phyloP scores from a whole-genome alignment of 768 basidiomycete genomes.

The Amanita molliuscula region DNA sequence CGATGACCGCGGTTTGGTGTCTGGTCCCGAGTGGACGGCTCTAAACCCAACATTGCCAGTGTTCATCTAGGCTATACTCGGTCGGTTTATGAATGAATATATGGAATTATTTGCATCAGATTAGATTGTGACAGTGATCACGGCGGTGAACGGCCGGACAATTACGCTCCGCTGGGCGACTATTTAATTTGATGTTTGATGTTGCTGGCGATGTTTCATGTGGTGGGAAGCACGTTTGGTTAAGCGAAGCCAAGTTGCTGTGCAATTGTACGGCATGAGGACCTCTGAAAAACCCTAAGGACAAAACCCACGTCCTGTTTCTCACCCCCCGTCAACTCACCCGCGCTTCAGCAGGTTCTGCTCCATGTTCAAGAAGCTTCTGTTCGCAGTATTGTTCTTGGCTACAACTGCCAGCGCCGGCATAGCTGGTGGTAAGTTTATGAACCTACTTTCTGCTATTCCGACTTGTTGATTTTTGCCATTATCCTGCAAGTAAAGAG shows the following conservation, averaged over 20 bases:
- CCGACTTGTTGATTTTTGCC: neutral
- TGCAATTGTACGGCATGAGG: too few species aligned
- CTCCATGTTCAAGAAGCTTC: neutral
- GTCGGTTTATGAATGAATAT: neutral
- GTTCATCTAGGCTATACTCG: constrained; percentile 38
- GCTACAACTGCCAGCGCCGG: neutral
- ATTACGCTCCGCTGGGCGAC: too few species aligned
- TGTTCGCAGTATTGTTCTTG: neutral
- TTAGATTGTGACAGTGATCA: neutral
- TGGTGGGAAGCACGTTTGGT: too few species aligned
- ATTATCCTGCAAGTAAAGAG: too few species aligned
- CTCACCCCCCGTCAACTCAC: neutral
- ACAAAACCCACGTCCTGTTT: too few species aligned
- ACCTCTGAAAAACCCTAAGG: too few species aligned
- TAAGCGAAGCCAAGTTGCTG: too few species aligned
- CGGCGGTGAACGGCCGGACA: too few species aligned
- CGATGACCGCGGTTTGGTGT: constrained; percentile 63
- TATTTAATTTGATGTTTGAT: too few species aligned
- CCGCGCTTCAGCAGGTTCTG: too few species aligned
- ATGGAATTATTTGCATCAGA: neutral
- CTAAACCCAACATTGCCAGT: constrained; percentile 73
- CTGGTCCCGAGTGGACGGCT: constrained; percentile 62
- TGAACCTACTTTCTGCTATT: neutral
- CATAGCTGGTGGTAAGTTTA: neutral
- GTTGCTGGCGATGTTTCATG: too few species aligned